Evolutionary conservation across 495 filamentous ascomycete genomes (phyloP).

Genomic region (Penicillium dipodomyicola): DNA sequence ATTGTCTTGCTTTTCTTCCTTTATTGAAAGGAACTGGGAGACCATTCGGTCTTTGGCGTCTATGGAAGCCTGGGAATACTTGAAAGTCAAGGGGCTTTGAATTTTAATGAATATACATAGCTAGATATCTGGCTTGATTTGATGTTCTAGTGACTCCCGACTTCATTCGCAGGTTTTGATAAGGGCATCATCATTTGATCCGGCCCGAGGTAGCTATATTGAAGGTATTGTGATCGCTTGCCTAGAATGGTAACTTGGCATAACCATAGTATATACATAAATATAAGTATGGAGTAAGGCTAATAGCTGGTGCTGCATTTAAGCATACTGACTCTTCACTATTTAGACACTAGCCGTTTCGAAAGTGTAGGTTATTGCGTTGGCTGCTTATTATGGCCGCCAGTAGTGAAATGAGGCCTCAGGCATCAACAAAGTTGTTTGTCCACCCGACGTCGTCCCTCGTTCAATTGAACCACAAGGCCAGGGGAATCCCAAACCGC

Average conservation of each 20-base stretch:
- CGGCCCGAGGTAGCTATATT: background rate
- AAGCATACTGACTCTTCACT: background rate
- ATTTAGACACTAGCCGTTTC: background rate
- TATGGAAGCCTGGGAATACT: background rate
- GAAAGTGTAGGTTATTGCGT: background rate
- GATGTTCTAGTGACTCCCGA: background rate
- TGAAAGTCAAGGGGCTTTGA: conserved; percentile 1
- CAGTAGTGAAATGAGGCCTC: conserved; percentile 7
- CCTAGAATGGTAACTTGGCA: background rate
- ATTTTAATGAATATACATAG: conserved; percentile 13
- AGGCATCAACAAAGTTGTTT: conserved; percentile 7
- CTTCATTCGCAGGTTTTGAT: background rate
- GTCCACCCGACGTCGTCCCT: conserved; percentile 1
- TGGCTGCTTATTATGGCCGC: background rate
- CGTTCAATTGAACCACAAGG: background rate
- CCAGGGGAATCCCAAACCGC: background rate
- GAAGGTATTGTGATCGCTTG: background rate
- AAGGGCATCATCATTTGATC: background rate
- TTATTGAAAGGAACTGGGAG: conserved; percentile 3
- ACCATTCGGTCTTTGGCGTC: conserved; percentile 8
- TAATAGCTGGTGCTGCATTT: background rate
- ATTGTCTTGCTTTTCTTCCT: background rate
- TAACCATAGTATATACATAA: background rate
- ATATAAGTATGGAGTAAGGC: background rate
- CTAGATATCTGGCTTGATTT: background rate